Evolutionary conservation across 257 asterid genomes (phyloP), one percentile per base, ranked within the genome.

Genomic region (Przewalskia tangutica): DNA sequence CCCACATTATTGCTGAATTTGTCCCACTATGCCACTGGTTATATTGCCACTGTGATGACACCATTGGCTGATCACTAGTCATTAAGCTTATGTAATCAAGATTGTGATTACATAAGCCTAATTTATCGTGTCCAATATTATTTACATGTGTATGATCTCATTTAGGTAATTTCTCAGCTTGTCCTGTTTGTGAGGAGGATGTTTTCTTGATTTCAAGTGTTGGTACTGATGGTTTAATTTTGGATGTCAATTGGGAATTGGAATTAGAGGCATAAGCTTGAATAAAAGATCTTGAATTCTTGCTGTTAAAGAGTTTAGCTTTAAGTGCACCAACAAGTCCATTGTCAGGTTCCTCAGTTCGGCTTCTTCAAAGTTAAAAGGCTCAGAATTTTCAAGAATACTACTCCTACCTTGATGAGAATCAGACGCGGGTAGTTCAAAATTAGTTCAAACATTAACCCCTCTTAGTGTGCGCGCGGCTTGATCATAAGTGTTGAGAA

Each of bases 401-500:
- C 55, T 64, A 58, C 75, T 27, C 32, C 32, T 27, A 27, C 32
- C 76, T 20, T 44, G 46, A 8, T 64, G 73, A 0, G 88, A 27
- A 0, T 76, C 87, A 3, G 86, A 56, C 0, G 70, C 83, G 8
- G 92, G 92, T 84, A 91, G 79, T n/a, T 90, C 92, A 32, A 93
- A 93, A 84, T 93, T 93, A 5, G 97, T 91, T 2, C 97, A 87
- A 1, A 97, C 95, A 10, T 89, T 92, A 0, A 84, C 87, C 0
- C 98, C 98, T 44, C 98, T 80, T 2, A 93, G 85, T 8, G 93
- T 90, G 0, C 97, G 89, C 6, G 98, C 97, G 7, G 98, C 97
- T 14, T 88, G 89, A 76, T 93, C 98, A 42, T 93, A 92, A n/a
- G n/a, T n/a, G n/a, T n/a, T n/a, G n/a, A n/a, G n/a, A n/a, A n/a